These are phyloP conservation scores for Pulveroboletus sp. DNA, from an alignment of 768 basidiomycete genomes.

Conservation along the genomic window DNA sequence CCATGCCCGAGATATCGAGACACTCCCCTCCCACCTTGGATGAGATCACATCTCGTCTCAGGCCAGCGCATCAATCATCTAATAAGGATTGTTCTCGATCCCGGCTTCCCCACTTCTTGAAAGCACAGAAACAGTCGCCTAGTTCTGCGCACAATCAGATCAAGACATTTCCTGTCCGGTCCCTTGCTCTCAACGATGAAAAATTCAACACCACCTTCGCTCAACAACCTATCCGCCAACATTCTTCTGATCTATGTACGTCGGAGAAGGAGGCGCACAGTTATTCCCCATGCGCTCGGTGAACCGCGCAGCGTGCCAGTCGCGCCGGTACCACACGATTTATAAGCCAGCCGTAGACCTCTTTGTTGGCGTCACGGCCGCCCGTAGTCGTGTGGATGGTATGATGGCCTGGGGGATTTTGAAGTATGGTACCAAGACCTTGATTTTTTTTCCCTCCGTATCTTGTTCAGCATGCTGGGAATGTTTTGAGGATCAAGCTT, in stretches of 20 bases:
- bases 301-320: too few relatives aligned
- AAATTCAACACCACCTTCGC: conserved; percentile 1
- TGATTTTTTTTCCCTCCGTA: too few relatives aligned
- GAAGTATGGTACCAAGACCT: too few relatives aligned
- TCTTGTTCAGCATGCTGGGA: too few relatives aligned
- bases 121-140: conserved; percentile 5
- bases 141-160: conserved; percentile 20
- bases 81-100: conserved; percentile 19
- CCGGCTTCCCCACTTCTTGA: conserved; percentile 36
- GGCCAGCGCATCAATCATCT: conserved; percentile 16
- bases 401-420: too few relatives aligned
- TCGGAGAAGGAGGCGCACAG: conserved; percentile 33
- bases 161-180: conserved; percentile 38
- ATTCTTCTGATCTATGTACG: conserved; percentile 31
- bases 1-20: conserved; percentile 6
- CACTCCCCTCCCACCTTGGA: conserved; percentile 64
- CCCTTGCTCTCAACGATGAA: conserved; percentile 15
- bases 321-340: too few relatives aligned
- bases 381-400: too few relatives aligned
- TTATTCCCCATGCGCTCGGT: too few relatives aligned
- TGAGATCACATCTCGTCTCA: conserved; percentile 67
- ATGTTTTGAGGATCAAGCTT: too few relatives aligned
- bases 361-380: too few relatives aligned
- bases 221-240: too few relatives aligned
- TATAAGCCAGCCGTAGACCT: too few relatives aligned